A percentile compares a stretch with the other conserved stretches of the same genome.
phyloP scores from a whole-genome alignment of 257 asterid genomes.

The Orobanche coerulescens region DNA sequence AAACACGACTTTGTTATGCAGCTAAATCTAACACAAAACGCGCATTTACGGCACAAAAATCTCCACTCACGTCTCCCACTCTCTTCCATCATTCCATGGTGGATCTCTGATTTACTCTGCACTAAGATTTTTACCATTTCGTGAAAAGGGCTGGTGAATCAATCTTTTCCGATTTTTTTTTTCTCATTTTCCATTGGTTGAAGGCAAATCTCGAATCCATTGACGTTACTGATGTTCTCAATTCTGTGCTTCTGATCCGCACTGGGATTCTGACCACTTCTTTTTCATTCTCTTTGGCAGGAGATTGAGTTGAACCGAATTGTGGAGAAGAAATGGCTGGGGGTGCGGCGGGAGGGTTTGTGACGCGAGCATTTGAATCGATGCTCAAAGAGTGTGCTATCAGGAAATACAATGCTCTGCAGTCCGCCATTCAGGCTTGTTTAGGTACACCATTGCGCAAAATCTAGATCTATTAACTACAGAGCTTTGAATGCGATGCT shows the following conservation, averaged over 20 bases:
- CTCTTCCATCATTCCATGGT: slow-evolving; percentile 30
- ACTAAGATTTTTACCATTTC: slow-evolving; percentile 10
- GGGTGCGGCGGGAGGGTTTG: slow-evolving; percentile 95
- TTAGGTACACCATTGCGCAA: slow-evolving; percentile 42
- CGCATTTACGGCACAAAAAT: slow-evolving; percentile 22
- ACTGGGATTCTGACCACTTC: not conserved
- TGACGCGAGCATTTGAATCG: slow-evolving; percentile 88
- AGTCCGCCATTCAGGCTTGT: slow-evolving; percentile 61
- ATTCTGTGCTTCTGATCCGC: slow-evolving; percentile 26
- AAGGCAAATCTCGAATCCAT: slow-evolving; percentile 28
- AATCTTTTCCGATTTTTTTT: not conserved
- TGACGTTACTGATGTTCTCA: not conserved
- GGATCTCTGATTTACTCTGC: slow-evolving; percentile 38
- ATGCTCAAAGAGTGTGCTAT: slow-evolving; percentile 87
- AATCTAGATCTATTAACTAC: slow-evolving; percentile 15
- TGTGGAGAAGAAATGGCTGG: slow-evolving; percentile 55
- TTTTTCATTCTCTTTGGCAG: not conserved
- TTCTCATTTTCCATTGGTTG: not conserved
- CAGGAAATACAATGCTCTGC: slow-evolving; percentile 57
- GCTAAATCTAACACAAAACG: slow-evolving; percentile 16
- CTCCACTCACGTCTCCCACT: slow-evolving; percentile 13
- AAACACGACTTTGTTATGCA: slow-evolving; percentile 6
- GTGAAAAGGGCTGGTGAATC: slow-evolving; percentile 21
- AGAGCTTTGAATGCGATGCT: slow-evolving; percentile 4
- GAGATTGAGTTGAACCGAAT: slow-evolving; percentile 25